Base-by-base conservation (phyloP, 176 grass and related monocot species). In the Paspalum vaginatum region DNA sequence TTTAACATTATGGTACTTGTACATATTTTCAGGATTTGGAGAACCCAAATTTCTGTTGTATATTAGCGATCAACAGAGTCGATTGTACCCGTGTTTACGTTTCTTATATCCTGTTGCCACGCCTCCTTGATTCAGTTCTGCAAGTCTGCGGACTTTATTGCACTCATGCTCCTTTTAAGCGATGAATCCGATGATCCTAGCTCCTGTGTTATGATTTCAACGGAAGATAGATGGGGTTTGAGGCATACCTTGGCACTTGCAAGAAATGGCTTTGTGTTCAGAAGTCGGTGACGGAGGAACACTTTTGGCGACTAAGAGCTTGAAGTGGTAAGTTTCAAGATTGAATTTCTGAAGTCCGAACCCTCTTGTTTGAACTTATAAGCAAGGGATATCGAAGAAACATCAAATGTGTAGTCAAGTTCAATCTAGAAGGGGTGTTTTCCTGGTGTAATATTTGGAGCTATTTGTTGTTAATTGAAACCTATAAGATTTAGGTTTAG, bases 21-120 rank as follows among this genome's bases (percentile, higher is more conserved):
- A 87, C 79, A 87, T 87, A 87, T 77, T 8, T 24, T 63, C 72
- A 77, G 79, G 63, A 82, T 77, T 87, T 76, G 72, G 64, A 63
- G 39, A 87, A 44, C 64, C 80, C 71, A 17, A 52, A 6, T 61
- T 57, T 77, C 64, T 77, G 78, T 76, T 82, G 85, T 87, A 77
- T 77, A 82, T 87, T 77, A 74, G 68, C 61, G 46, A 64, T 71
- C 79, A 63, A 64, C 72, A 82, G 79, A 81, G 61, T 68, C 8
- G 45, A 81, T 16, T 87, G 70, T 87, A 38, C 62, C 50, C 53
- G 52, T 24, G 72, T 52, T 81, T 81, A 70, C 76, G 7, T 64
- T 74, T 22, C 68, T 43, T 81, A 46, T 81, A 46, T 57, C 69
- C 42, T 76, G 69, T 41, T 20, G 81, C 43, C 39, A 24, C 44